Evolutionary conservation across 2,329 filamentous ascomycete species (phyloP).

Genomic region (Calonectria ilicicola): DNA sequence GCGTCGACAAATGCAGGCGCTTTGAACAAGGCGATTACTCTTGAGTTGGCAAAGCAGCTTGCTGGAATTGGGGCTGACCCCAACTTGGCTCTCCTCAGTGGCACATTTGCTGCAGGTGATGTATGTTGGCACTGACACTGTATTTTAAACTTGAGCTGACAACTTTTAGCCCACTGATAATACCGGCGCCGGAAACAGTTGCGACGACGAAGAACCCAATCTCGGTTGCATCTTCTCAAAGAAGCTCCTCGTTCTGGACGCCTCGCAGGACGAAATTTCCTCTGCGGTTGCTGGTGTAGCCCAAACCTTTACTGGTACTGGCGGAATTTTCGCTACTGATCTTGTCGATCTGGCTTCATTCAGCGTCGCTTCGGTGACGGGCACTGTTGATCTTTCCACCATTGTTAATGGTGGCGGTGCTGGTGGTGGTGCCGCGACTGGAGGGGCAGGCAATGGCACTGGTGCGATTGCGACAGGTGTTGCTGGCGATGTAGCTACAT

Average conservation of each 20-base stretch:
- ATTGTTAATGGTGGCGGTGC: slow-evolving; percentile 20
- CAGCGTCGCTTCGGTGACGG: slow-evolving; percentile 27
- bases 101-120: slow-evolving; percentile 72
- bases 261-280: slow-evolving; percentile 62
- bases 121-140: slow-evolving; percentile 48
- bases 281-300: slow-evolving; percentile 57
- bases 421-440: not conserved
- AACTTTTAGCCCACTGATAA: slow-evolving; percentile 15
- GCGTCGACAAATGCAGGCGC: slow-evolving; percentile 67
- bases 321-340: slow-evolving; percentile 38
- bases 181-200: slow-evolving; percentile 52
- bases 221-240: slow-evolving; percentile 67
- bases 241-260: slow-evolving; percentile 65
- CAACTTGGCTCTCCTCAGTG: slow-evolving; percentile 68
- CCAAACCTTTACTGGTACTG: slow-evolving; percentile 48
- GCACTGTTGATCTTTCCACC: slow-evolving; percentile 24
- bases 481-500: not conserved
- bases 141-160: not conserved
- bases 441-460: no score
- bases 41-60: slow-evolving; percentile 71
- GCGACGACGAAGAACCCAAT: slow-evolving; percentile 59
- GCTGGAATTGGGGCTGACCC: slow-evolving; percentile 72
- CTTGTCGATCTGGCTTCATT: slow-evolving; percentile 30
- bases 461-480: no score
- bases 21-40: slow-evolving; percentile 71